Conservation (phyloP, 148 eudicot species). For the Rhododendron griersonianum region DNA sequence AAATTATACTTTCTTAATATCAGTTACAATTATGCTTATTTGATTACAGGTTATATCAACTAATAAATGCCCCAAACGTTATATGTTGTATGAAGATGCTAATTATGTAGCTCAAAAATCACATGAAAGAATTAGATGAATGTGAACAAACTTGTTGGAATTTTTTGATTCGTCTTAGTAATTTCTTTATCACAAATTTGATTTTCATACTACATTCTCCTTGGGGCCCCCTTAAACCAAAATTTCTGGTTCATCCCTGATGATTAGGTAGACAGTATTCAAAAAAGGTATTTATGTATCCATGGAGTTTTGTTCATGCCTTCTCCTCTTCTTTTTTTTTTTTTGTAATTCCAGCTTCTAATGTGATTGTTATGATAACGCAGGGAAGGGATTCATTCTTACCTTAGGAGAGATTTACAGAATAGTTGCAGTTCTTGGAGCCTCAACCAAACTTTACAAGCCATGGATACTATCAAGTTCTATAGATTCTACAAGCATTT, state of each 20-base stretch:
- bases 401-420: slow-evolving; percentile 80
- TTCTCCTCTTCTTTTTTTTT: not conserved
- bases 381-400: slow-evolving; percentile 57
- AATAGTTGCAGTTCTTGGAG: slow-evolving; percentile 49
- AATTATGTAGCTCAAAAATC: not conserved
- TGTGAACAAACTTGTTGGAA: not conserved
- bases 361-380: slow-evolving; percentile 5
- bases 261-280: not conserved
- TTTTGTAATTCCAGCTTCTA: not conserved
- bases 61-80: not conserved
- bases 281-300: not conserved
- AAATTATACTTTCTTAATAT: not conserved
- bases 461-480: slow-evolving; percentile 49
- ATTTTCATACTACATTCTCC: not conserved
- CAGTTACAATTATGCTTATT: not conserved
- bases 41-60: not conserved
- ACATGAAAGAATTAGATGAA: not conserved
- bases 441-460: slow-evolving; percentile 58
- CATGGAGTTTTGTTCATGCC: slow-evolving; percentile 1
- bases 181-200: not conserved
- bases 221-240: not conserved
- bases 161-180: not conserved
- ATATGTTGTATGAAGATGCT: not conserved
- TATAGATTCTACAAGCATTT: slow-evolving; percentile 22
- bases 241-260: not conserved